These are phyloP conservation scores for Coemansia sp. DNA, from an alignment of 192 early-diverging fungal genomes.

Conservation along the genomic window DNA sequence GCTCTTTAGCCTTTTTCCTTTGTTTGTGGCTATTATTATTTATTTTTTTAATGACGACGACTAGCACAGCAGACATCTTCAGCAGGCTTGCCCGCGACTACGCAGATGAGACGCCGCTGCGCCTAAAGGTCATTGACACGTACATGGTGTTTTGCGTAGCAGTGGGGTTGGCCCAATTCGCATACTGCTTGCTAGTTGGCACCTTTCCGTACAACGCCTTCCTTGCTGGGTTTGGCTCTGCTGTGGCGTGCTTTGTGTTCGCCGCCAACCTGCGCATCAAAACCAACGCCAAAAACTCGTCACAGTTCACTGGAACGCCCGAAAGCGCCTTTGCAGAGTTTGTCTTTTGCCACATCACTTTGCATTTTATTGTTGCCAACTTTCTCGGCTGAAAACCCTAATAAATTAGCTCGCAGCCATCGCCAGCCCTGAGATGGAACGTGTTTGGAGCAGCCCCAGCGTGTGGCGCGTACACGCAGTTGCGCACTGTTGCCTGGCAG, in stretches of 20 bases:
- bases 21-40: not conserved
- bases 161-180: conserved; percentile 90
- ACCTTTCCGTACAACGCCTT: conserved; percentile 99
- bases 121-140: conserved; percentile 87
- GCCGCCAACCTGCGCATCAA: conserved; percentile 90
- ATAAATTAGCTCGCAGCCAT: conserved; percentile 18
- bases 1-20: too few species aligned
- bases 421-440: conserved; percentile 23
- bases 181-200: conserved; percentile 81
- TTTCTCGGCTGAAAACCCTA: conserved; percentile 74
- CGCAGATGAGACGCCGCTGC: conserved; percentile 65
- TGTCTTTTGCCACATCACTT: conserved; percentile 74
- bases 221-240: conserved; percentile 89
- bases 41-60: conserved; percentile 1
- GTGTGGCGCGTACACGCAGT: conserved; percentile 14
- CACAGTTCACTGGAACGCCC: conserved; percentile 64
- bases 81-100: conserved; percentile 49
- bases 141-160: conserved; percentile 89
- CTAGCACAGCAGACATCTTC: conserved; percentile 8
- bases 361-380: conserved; percentile 91
- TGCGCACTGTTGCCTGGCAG: conserved; percentile 32
- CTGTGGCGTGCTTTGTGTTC: conserved; percentile 90
- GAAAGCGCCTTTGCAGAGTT: conserved; percentile 97
- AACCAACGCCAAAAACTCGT: conserved; percentile 76
- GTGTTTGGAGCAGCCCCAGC: conserved; percentile 5